Evolutionary conservation across 768 basidiomycete species (phyloP), one percentile per base, ranked within the genome.

Genomic region (Russula sp.): DNA sequence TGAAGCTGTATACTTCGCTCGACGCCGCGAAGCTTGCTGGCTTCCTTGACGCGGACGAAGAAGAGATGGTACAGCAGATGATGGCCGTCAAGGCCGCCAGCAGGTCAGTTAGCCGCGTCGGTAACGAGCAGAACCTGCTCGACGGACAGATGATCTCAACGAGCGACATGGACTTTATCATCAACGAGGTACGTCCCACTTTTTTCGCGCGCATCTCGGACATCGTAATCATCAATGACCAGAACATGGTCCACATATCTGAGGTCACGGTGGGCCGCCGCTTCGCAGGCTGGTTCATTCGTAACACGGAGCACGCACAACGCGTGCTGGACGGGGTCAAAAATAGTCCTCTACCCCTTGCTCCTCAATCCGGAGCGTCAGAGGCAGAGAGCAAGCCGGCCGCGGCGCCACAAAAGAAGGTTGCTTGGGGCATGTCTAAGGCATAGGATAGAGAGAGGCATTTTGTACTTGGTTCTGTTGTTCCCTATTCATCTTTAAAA

Each of bases 241-340:
- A 98, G 95, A 92, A 94, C 73, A 95, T 95, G 90, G 90, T 98
- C 9, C 92, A 96, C 70, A 94, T 98, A 67, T 89, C 92, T 3
- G 95, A 98, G 75, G 94, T 93, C 24, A 97, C 93, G 0, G 87
- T 96, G 22, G 94, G 94, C 18, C 79, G 96, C 52, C 86, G 94
- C 55, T 98, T 93, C 75, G 96, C 94, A 2, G 92, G 94, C 44
- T 97, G 94, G 92, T 98, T 98, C 78, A 95, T 98, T 76, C 88
- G 94, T 69, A 93, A 95, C 75, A 92, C 93, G 5, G 94, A 97
- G 75, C 85, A 94, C 69, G 88, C 94, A 28, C 90, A 93, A 71
- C 84, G 91, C 68, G 90, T 95, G 61, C 80, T 88, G 66, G 93
- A 95, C 70, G 87, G 88, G 64, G 78, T 97, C 69, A 86, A 80